Base-by-base conservation (phyloP, 2,329 filamentous ascomycete genomes). In the Aureobasidium sp. region DNA sequence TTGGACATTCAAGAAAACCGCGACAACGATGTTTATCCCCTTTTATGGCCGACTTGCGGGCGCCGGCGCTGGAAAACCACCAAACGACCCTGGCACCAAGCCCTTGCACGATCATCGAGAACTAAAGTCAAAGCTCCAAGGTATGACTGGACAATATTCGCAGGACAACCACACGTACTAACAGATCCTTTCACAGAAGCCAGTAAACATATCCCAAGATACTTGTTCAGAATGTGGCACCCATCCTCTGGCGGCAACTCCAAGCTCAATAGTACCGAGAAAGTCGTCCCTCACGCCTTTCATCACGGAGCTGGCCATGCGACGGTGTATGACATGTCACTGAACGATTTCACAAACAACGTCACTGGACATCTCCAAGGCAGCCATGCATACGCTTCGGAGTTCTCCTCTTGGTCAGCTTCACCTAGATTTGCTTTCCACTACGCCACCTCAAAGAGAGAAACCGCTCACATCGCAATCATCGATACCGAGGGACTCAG, bases 331-430 rank as follows among this genome's bases (percentile, higher is more conserved):
- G 25, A 50, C 11, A 50, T 50, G 47, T 12, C 29, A 2, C 3
- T 29, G 6, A 11, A 29, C 16, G 27, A 14, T 2, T 30, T 50
- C 11, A n/a, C 27, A 10, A 16, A 50, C 24, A 40, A 22, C n/a
- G 30, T 35, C 1, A 29, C n/a, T 4, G 1, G 7, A 3, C 44
- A 48, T 38, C 44, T 48, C 10, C 8, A 4, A 3, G 12, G 4
- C 2, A 5, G 7, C 5, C 6, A 17, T 6, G 0, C 34, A 11
- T 2, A 27, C 21, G n/a, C 6, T 2, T 37, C 44, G 2, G 32
- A 48, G 5, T 50, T 50, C 25, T 39, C 34, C 10, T 50, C 47
- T 2, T 50, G 47, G 47, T 39, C 47, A 21, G 30, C 37, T 3
- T 50, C 35, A 3, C 47, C 25, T 8, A 19, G n/a, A 21, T 50